Evolutionary conservation across 2,329 filamentous ascomycete genomes (phyloP), one percentile per base, ranked within the genome.

Genomic region (Fusarium sp.): DNA sequence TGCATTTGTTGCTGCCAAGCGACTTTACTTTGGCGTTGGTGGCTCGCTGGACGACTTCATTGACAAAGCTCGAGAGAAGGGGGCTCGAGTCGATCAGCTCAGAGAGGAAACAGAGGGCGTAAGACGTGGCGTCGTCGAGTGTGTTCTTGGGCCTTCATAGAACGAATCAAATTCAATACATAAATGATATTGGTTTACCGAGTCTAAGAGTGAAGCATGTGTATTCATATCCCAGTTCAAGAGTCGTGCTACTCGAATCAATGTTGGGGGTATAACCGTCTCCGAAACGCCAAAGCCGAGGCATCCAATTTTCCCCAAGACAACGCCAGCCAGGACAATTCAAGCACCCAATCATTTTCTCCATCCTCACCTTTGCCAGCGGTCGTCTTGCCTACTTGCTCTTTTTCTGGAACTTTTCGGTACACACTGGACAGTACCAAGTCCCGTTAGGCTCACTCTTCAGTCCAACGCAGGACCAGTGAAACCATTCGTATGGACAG

Each of bases 401-500:
- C 66, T 78, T 79, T 55, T 83, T 85, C 71, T 82, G 81, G 74
- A 84, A 80, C 72, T 83, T 85, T 67, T 86, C 83, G 14, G 83
- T 83, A 68, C 89, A 91, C 6, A 85, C 81, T 2, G 89, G 88
- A 72, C 89, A 91, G 76, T 86, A 90, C 89, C 89, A 91, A 23
- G 84, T 89, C 31, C 89, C 89, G 61, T 86, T 87, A 7, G 89
- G 89, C 76, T 90, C 89, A 73, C 86, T 89, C 79, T 89, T 90
- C 31, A 91, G 83, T 18, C 88, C 87, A 54, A 91, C 89, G 73
- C 89, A 91, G 44, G 83, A 89, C 91, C 92, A 96, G 80, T 96
- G 92, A 78, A 96, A 96, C 92, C 92, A 96, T 81, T 96, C 92
- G 75, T 88, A 92, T 50, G 89, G 89, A 79, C 92, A 96, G 70